Base-by-base conservation (phyloP, 305 asterid genomes). In the Fraxinus paxiana region DNA sequence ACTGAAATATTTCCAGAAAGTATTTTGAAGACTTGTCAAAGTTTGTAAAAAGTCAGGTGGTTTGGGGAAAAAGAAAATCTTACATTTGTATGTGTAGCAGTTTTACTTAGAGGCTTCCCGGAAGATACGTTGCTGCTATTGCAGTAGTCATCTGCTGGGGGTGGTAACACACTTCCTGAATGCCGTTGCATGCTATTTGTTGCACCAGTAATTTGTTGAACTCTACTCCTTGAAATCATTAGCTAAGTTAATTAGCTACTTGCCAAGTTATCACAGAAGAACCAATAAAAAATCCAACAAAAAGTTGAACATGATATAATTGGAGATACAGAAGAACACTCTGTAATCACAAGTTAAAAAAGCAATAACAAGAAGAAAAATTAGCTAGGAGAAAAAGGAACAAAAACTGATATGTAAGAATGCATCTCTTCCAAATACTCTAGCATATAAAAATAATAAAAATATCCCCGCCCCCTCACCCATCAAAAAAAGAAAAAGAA, bases 81-180 rank as follows among this genome's bases (percentile, higher is more conserved):
- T 91, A 94, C 99, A 89, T 83, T 88, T 85, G 93, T 75, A 88
- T 77, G 88, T 86, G 84, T 76, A 78, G 87, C 78, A 84, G 86
- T 79, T 89, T 90, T 93, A 84, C 82, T 80, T 69, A 82, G 46
- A 84, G 94, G 91, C 89, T 89, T 92, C 73, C 82, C 91, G n/a
- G 92, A 77, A 81, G 91, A 84, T 33, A 89, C 78, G 69, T 91
- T 70, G 89, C 87, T 82, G 83, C 81, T 89, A 89, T 80, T 88
- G 91, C 84, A 87, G 87, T 88, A 90, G 34, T 92, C 97, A 86
- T 96, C 98, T 81, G 88, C 92, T n/a, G 99, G 94, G 28, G 99
- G 91, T 82, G 99, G 99, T 78, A 96, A 87, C 75, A 87, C 89
- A 85, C 77, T 94, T 84, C 99, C 98, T 70, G 96, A 87, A 77